These are phyloP conservation scores for Paecilomyces dactylethromorphus DNA, from an alignment of 2,329 filamentous ascomycete genomes.

Conservation along the genomic window DNA sequence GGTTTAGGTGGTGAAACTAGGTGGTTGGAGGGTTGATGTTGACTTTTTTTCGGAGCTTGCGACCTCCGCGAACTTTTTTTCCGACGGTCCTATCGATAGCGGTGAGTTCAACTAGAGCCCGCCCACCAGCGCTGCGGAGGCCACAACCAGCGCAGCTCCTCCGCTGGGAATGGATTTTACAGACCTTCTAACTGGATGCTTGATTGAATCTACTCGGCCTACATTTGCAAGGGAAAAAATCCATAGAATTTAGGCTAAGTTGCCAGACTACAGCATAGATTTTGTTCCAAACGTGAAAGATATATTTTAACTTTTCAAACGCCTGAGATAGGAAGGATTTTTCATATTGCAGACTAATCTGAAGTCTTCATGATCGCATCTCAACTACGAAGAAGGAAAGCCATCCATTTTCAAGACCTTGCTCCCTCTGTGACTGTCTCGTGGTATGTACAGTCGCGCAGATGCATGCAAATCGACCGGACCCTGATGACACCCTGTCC, in stretches of 20 bases:
- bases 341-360: constrained; percentile 1
- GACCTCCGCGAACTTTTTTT: constrained; percentile 1
- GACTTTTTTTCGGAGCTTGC: constrained; percentile 5
- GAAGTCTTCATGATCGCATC: constrained; percentile 33
- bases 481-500: constrained; percentile 35
- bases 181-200: neutral
- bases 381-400: constrained; percentile 36
- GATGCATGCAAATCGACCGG: constrained; percentile 36
- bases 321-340: neutral
- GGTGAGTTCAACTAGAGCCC: neutral
- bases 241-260: neutral
- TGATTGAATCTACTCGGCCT: neutral
- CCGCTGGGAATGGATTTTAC: neutral
- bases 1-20: constrained; percentile 79
- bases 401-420: constrained; percentile 30
- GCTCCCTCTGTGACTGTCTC: constrained; percentile 30
- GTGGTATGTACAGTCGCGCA: constrained; percentile 34
- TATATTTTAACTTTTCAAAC: neutral
- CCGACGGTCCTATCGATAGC: constrained; percentile 7
- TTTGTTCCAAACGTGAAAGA: neutral
- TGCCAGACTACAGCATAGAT: neutral
- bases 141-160: neutral
- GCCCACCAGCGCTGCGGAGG: neutral
- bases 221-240: neutral
- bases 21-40: constrained; percentile 1